Evolutionary conservation across 306 rosid species (phyloP), one percentile per base, ranked within the genome.

Genomic region (Glycine latifolia): DNA sequence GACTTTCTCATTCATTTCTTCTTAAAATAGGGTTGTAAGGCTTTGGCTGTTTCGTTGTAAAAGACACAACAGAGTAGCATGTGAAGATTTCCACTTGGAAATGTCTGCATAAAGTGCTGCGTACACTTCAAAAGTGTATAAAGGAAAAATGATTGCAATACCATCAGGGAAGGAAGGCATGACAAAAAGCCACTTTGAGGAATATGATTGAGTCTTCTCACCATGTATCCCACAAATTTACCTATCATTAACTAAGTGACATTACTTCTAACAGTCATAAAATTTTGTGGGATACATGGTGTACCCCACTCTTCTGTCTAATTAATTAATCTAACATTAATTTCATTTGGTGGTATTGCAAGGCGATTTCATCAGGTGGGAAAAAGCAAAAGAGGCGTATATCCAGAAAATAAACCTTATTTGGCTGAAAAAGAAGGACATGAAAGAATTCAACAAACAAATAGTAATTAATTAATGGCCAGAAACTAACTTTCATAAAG

Each of bases 61-160:
- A 47, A 47, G 52, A 10, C 52, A 9, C 12, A 47, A 1, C 31
- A 55, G 14, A 84, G 12, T 12, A 72, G 58, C 7, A 41, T 56
- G 56, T 39, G 69, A 72, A 79, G 73, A 67, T 50, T 62, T 67
- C 85, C 86, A 86, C 89, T 60, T 48, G 1, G 33, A 52, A 60
- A 2, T 88, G 90, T 86, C 89, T 48, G 71, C 83, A 69, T 43
- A 88, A 85, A 86, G 90, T 74, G 62, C 39, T 17, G 73, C 83
- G 66, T 3, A 46, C 79, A 33, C 44, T 68, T 58, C 53, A 53
- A 86, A 83, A 53, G 76, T 52, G 39, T 62, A 75, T 16, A 86
- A 88, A 88, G 87, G 55, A 78, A 39, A 76, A 84, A 50, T 77
- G 86, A 83, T 88, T 67, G 60, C 84, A 41, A 61, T 80, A 70